Evolutionary conservation across 345 rosid genomes (phyloP).

Genomic region (Abelmoschus esculentus): DNA sequence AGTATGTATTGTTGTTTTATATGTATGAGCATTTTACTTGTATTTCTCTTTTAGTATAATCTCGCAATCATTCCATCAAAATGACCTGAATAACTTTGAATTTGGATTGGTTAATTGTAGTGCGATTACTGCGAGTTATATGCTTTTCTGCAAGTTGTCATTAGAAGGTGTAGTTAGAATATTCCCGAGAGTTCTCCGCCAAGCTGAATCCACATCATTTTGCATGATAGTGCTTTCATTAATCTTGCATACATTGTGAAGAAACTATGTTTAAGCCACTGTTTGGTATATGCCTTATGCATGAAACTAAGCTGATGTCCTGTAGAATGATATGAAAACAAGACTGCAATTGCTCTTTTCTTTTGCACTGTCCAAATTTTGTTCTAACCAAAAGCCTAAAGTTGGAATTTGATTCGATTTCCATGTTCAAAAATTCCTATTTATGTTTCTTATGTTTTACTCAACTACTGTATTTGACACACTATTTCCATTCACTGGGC

Average conservation of each 20-base stretch:
- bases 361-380: background rate
- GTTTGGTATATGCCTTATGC: background rate
- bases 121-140: background rate
- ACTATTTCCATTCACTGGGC: background rate
- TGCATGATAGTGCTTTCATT: background rate
- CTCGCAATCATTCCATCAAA: background rate
- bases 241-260: background rate
- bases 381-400: background rate
- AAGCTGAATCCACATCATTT: background rate
- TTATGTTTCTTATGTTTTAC: background rate
- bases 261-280: background rate
- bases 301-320: background rate
- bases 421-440: background rate
- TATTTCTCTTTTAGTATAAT: background rate
- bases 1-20: background rate
- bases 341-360: slow-evolving; percentile 1
- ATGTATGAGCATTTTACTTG: background rate
- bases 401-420: background rate
- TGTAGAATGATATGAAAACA: slow-evolving; percentile 4
- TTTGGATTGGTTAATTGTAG: background rate
- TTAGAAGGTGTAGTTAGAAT: background rate
- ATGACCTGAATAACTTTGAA: background rate
- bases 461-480: slow-evolving; percentile 13
- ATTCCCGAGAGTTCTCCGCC: background rate
- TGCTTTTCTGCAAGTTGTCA: background rate